phyloP scores from a whole-genome alignment of 2,329 filamentous ascomycete species.

The Colletotrichum sansevieriae region DNA sequence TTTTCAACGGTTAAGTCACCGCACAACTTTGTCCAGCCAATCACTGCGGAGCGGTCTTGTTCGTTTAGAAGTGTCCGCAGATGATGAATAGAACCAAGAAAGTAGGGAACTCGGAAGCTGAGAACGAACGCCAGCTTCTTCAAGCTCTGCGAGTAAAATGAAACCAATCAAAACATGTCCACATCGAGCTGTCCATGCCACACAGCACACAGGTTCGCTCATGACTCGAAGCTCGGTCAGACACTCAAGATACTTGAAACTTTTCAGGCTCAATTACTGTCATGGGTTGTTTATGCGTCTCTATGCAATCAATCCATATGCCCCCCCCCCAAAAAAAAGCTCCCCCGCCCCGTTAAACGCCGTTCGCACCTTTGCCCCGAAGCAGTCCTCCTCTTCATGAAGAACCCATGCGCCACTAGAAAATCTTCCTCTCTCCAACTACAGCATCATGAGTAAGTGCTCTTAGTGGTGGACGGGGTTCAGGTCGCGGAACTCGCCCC shows the following conservation, averaged over 20 bases:
- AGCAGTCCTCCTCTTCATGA: slow-evolving; percentile 6
- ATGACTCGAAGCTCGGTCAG: slow-evolving; percentile 16
- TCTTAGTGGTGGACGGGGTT: slow-evolving; percentile 41
- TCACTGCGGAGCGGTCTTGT: not conserved
- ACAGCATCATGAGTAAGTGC: not conserved
- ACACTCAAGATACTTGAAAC: not conserved
- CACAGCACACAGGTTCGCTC: slow-evolving; percentile 18
- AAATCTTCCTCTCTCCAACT: not conserved
- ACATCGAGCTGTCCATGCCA: slow-evolving; percentile 6
- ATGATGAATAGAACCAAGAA: not conserved
- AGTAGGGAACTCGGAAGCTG: not conserved
- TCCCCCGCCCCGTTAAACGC: slow-evolving; percentile 9
- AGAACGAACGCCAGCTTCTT: slow-evolving; percentile 7
- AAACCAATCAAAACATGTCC: slow-evolving; percentile 20
- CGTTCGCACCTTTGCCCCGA: slow-evolving; percentile 7
- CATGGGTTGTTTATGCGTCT: slow-evolving; percentile 34
- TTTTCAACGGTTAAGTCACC: not conserved
- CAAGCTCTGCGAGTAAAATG: slow-evolving; percentile 11
- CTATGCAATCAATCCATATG: not conserved
- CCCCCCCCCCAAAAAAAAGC: no score
- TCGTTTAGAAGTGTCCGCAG: not conserved
- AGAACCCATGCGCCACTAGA: not conserved
- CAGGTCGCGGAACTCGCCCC: slow-evolving; percentile 46
- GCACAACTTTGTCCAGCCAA: not conserved
- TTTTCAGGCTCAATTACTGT: slow-evolving; percentile 23